Base-by-base conservation (phyloP, 1,284 basidiomycete genomes). In the Boletus subluridellus region DNA sequence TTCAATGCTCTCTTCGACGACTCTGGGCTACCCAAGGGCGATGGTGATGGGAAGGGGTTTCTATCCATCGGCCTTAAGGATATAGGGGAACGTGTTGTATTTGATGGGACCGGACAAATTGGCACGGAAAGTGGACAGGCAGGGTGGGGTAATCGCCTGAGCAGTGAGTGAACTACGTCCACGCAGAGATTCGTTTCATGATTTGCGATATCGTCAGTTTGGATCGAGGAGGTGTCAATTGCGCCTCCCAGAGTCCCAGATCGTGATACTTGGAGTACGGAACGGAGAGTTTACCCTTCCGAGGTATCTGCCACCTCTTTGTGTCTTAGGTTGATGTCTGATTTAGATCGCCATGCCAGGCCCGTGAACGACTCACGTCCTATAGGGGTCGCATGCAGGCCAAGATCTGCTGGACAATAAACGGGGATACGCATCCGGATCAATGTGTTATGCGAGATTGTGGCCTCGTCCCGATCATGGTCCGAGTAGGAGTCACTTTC, bases 1-100 rank as follows among this genome's bases (percentile, higher is more conserved):
- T 99, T 99, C 82, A 97, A 99, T 74, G 89, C 94, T 12, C 82
- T 99, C 35, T 94, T 97, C 70, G 92, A 96, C 67, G 92, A 93
- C 66, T 90, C 87, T 54, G 88, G 85, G 7, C 71, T 87, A 61
- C 86, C 83, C 68, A 72, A 76, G 49, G 89, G 89, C 7, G 87
- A 92, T 63, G 85, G 85, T 10, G 86, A 92, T 54, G 90, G 89
- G 4, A 82, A 81, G 28, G 97, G 97, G 0, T 74, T 99, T 12
- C 75, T 99, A 12, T 87, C 87, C 58, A 77, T 94, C 15, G 93
- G 84, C 9, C 72, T 98, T 8, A 83, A 87, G 65, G 93, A 98
- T 62, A 89, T 99, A 49, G 89, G 91, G 0, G 86, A 93, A 66
- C 90, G 93, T 60, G 93, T 96, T 35, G 87, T 96, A 1, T 99